Evolutionary conservation across 2,329 filamentous ascomycete genomes (phyloP).

Genomic region (Ceratocystis eucalypticola): DNA sequence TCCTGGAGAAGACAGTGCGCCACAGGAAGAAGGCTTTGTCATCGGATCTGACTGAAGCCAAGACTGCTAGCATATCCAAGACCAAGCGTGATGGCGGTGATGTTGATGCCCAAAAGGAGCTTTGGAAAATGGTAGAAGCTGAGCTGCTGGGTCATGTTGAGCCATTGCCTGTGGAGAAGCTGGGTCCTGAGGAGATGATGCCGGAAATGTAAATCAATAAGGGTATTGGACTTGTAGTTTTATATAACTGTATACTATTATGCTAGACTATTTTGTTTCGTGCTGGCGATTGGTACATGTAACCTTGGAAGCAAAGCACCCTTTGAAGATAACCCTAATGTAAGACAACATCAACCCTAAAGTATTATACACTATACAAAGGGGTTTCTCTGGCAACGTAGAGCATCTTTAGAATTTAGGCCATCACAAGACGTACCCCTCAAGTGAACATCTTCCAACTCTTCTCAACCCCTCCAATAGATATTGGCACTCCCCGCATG

Average conservation of each 20-base stretch:
- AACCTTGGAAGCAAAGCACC: too few relatives aligned
- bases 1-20: slow-evolving; percentile 25
- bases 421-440: not conserved
- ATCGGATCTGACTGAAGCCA: slow-evolving; percentile 14
- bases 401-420: not conserved
- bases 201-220: slow-evolving; percentile 14
- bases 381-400: slow-evolving; percentile 1
- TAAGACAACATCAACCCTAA: not conserved
- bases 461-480: not conserved
- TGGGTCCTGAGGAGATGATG: slow-evolving; percentile 16
- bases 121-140: slow-evolving; percentile 18
- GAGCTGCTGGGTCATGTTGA: slow-evolving; percentile 16
- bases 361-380: fast-evolving
- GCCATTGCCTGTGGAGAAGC: slow-evolving; percentile 14
- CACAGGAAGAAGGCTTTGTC: slow-evolving; percentile 13
- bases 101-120: slow-evolving; percentile 17
- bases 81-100: slow-evolving; percentile 18
- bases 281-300: too few relatives aligned
- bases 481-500: not conserved
- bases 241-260: slow-evolving; percentile 12
- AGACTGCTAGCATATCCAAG: slow-evolving; percentile 13
- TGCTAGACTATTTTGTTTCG: not conserved
- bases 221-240: not conserved
- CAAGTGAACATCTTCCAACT: not conserved
- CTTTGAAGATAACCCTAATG: not conserved